Conservation (phyloP, 176 grass and related monocot species). For the Juncus inflexus region DNA sequence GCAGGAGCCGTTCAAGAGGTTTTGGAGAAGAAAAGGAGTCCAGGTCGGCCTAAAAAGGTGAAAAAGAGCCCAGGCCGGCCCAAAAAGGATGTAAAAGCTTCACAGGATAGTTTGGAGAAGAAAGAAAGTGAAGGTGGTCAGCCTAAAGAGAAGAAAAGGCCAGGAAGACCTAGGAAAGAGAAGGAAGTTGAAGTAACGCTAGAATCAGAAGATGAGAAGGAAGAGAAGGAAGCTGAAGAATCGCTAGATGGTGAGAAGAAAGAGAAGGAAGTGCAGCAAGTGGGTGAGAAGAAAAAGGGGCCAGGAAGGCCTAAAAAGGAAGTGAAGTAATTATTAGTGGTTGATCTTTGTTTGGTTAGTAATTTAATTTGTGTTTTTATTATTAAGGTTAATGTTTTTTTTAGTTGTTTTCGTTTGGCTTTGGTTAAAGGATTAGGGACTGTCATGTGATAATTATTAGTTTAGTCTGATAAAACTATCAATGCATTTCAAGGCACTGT, state of each 20-base stretch:
- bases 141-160: background rate
- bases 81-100: background rate
- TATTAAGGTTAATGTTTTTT: too few relatives aligned
- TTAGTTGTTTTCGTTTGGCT: too few relatives aligned
- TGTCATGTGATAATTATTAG: too few relatives aligned
- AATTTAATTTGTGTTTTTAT: too few relatives aligned
- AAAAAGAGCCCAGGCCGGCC: constrained; percentile 10
- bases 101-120: background rate
- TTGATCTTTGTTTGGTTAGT: too few relatives aligned
- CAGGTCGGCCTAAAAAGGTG: background rate
- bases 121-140: constrained; percentile 1
- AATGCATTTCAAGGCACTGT: too few relatives aligned
- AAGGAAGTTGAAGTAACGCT: background rate
- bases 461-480: too few relatives aligned
- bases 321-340: background rate
- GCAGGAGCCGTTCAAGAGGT: background rate
- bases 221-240: background rate
- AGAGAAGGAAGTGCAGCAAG: background rate
- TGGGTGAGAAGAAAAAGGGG: constrained; percentile 16
- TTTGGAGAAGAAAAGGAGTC: background rate
- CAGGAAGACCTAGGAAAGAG: background rate
- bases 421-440: too few relatives aligned
- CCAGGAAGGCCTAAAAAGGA: constrained; percentile 5
- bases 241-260: too few relatives aligned
- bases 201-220: background rate